A percentile compares a stretch with the other conserved stretches of the same genome.
phyloP scores from a whole-genome alignment of 2,329 filamentous ascomycete genomes.

The Aspergillus sp. region DNA sequence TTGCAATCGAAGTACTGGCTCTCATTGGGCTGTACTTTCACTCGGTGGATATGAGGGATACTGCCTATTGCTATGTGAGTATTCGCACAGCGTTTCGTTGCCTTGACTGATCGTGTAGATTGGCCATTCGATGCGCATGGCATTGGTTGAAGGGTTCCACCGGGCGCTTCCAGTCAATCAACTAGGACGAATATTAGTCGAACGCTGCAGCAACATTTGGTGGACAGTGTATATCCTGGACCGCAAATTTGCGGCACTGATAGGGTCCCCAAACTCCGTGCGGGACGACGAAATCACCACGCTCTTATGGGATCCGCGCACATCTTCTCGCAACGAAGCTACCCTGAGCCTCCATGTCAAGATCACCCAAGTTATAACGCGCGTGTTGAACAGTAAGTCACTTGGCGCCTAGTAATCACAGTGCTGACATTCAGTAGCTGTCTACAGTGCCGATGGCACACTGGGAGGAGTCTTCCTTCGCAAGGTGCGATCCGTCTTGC shows the following conservation, averaged over 20 bases:
- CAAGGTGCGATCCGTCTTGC: conserved; percentile 38
- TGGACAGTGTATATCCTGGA: conserved; percentile 60
- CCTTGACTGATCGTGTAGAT: conserved; percentile 40
- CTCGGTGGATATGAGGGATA: conserved; percentile 52
- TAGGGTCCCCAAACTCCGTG: conserved; percentile 55
- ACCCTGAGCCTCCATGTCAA: conserved; percentile 45
- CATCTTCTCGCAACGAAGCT: conserved; percentile 34
- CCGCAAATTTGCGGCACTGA: conserved; percentile 56
- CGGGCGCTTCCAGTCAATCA: conserved; percentile 53
- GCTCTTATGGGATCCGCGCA: conserved; percentile 43
- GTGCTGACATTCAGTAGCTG: conserved; percentile 24
- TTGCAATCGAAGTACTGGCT: conserved; percentile 51
- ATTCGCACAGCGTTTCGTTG: not conserved
- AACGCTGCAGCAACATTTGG: conserved; percentile 56
- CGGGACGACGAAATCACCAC: conserved; percentile 53
- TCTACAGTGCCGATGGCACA: conserved; percentile 37
- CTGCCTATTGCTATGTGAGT: conserved; percentile 53
- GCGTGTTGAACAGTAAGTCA: conserved; percentile 41
- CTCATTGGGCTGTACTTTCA: conserved; percentile 54
- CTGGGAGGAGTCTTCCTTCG: conserved; percentile 28
- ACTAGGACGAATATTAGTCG: conserved; percentile 47
- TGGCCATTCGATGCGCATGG: conserved; percentile 57
- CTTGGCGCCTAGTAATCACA: no score
- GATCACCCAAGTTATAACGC: conserved; percentile 41
- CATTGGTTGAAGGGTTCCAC: conserved; percentile 55